Percentiles rank a stretch among this genome's conserved stretches.
Evolutionary conservation across 2,329 filamentous ascomycete genomes (phyloP).

Genomic region (Pseudocercospora pini-densiflorae): DNA sequence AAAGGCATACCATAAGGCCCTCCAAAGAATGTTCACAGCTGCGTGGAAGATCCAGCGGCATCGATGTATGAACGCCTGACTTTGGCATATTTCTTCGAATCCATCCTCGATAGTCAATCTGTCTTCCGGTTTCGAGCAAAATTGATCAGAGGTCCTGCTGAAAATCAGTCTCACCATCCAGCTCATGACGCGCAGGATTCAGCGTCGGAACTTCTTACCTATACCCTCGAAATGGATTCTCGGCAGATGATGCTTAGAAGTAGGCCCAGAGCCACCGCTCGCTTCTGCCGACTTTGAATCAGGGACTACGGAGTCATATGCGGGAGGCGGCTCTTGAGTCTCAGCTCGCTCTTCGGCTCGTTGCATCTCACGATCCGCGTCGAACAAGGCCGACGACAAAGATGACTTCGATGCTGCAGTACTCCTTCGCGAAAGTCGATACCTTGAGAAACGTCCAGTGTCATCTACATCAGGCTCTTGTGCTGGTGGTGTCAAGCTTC

Average conservation of each 20-base stretch:
- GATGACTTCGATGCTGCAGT: constrained; percentile 20
- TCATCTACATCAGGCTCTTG: background rate
- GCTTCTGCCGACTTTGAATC: background rate
- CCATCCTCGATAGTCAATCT: constrained; percentile 2
- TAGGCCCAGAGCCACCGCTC: background rate
- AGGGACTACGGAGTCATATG: background rate
- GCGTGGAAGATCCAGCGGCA: background rate
- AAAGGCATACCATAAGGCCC: background rate
- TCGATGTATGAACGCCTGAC: background rate
- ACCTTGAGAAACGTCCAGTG: constrained; percentile 14
- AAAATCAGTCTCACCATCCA: background rate
- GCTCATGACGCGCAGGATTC: background rate
- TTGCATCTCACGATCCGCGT: background rate
- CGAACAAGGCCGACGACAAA: constrained; percentile 14
- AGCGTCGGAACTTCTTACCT: background rate
- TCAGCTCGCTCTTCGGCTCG: background rate
- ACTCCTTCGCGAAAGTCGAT: constrained; percentile 10
- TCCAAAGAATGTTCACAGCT: background rate
- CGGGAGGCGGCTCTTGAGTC: background rate
- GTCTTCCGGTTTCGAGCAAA: background rate
- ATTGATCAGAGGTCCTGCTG: background rate
- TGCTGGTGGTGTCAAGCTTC: constrained; percentile 9
- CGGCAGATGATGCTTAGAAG: background rate
- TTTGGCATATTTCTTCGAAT: background rate
- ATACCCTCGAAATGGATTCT: background rate